Conservation (phyloP, 805 yeast genomes). For the Wickerhamiella lipophila region DNA sequence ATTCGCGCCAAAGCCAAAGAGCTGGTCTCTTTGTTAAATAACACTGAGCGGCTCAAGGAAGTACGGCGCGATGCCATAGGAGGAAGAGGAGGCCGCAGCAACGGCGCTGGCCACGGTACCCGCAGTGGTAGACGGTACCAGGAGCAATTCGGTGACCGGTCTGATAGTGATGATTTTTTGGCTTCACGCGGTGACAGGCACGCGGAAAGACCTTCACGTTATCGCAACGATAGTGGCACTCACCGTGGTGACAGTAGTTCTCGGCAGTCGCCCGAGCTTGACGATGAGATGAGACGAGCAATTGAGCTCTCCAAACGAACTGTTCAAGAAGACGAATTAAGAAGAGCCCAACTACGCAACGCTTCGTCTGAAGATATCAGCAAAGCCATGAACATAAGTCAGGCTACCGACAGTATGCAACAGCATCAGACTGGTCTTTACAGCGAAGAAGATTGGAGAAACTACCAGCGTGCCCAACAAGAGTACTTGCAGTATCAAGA, state of each 20-base stretch:
- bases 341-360: conserved; percentile 28
- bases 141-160: conserved; percentile 3
- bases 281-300: conserved; percentile 67
- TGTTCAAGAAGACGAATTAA: conserved; percentile 70
- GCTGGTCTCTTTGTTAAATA: conserved; percentile 62
- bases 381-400: conserved; percentile 54
- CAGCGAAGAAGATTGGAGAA: conserved; percentile 17
- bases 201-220: background rate
- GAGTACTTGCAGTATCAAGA: conserved; percentile 23
- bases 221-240: background rate
- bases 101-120: conserved; percentile 14
- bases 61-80: conserved; percentile 43
- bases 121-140: conserved; percentile 16
- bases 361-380: conserved; percentile 50
- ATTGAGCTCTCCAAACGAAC: conserved; percentile 67
- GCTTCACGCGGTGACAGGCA: background rate
- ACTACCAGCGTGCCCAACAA: conserved; percentile 18
- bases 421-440: conserved; percentile 26
- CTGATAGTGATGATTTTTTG: conserved; percentile 3
- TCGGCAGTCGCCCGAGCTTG: conserved; percentile 29
- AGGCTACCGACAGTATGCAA: conserved; percentile 44
- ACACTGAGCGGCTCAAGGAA: conserved; percentile 63
- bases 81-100: conserved; percentile 12
- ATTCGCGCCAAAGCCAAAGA: conserved; percentile 85
- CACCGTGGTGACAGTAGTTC: background rate